These are phyloP conservation scores for Fraxinus albicans DNA, from an alignment of 305 asterid species.

Conservation along the genomic window DNA sequence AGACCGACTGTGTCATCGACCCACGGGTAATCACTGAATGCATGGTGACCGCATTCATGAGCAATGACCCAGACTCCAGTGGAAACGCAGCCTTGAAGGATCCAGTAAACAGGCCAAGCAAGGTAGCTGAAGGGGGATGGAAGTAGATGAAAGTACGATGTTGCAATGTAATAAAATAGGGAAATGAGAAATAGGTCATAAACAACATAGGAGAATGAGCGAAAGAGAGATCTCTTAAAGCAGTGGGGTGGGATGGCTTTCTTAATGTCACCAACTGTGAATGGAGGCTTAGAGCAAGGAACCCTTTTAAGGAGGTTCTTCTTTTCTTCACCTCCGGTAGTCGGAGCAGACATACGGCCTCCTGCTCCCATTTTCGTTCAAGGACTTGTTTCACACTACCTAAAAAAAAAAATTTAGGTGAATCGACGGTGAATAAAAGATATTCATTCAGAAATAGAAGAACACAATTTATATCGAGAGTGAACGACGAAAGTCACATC, in stretches of 20 bases:
- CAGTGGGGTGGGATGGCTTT: conserved; percentile 68
- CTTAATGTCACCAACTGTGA: conserved; percentile 56
- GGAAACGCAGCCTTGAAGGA: conserved; percentile 55
- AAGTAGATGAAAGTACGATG: conserved; percentile 40
- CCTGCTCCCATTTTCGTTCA: conserved; percentile 57
- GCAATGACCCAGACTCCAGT: conserved; percentile 70
- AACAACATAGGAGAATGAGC: conserved; percentile 49
- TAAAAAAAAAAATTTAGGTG: background rate
- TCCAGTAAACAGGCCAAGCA: conserved; percentile 58
- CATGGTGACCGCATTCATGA: conserved; percentile 72
- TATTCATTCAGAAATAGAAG: background rate
- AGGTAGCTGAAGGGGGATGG: conserved; percentile 37
- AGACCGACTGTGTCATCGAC: conserved; percentile 61
- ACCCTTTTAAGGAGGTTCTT: conserved; percentile 35
- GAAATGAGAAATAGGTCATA: conserved; percentile 39
- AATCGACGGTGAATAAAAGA: background rate
- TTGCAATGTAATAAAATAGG: conserved; percentile 45
- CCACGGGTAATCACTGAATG: conserved; percentile 65
- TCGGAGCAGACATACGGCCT: conserved; percentile 48
- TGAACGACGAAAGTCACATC: background rate
- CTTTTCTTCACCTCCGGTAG: conserved; percentile 22
- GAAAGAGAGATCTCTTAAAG: conserved; percentile 48
- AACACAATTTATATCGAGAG: background rate
- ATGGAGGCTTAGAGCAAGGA: conserved; percentile 55
- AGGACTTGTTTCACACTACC: conserved; percentile 18